phyloP scores from a whole-genome alignment of 306 rosid genomes.

The Sphenostylis stenocarpa region DNA sequence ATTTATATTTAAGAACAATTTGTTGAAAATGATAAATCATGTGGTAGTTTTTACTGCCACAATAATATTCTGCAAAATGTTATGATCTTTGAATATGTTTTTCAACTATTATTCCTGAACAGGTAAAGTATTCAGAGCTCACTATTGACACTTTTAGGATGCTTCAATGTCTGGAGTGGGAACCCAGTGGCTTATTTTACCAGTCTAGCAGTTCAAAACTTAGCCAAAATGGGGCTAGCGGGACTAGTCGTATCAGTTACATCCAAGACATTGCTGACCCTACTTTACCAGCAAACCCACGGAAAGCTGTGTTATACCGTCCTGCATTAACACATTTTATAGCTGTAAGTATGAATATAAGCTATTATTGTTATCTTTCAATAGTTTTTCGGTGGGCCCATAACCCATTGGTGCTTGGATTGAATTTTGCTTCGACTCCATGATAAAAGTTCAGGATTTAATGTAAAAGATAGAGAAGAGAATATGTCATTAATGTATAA shows the following conservation, averaged over 20 bases:
- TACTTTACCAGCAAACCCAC: constrained; percentile 85
- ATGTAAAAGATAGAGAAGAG: neutral
- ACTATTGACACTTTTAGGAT: constrained; percentile 92
- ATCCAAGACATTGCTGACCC: constrained; percentile 88
- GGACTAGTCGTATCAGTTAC: constrained; percentile 60
- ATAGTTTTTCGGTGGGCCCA: constrained; percentile 12
- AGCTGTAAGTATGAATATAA: constrained; percentile 70
- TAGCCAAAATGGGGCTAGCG: constrained; percentile 68
- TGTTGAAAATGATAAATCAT: neutral
- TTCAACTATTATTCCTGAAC: constrained; percentile 33
- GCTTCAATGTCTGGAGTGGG: constrained; percentile 99
- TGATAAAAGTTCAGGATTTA: neutral
- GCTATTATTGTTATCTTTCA: constrained; percentile 12
- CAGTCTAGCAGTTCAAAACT: constrained; percentile 58
- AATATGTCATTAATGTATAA: neutral
- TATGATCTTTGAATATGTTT: constrained; percentile 22
- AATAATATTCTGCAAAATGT: constrained; percentile 1
- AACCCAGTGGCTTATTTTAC: constrained; percentile 89
- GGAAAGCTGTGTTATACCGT: constrained; percentile 79
- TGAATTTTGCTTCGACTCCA: neutral
- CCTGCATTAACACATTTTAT: constrained; percentile 85
- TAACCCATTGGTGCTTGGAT: neutral
- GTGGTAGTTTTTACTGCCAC: neutral
- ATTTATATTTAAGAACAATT: neutral
- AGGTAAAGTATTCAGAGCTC: constrained; percentile 94